Percentiles rank a stretch among this genome's conserved stretches.
phyloP scores from a whole-genome alignment of 139 green algal genomes.

The Chloropicon primus region DNA sequence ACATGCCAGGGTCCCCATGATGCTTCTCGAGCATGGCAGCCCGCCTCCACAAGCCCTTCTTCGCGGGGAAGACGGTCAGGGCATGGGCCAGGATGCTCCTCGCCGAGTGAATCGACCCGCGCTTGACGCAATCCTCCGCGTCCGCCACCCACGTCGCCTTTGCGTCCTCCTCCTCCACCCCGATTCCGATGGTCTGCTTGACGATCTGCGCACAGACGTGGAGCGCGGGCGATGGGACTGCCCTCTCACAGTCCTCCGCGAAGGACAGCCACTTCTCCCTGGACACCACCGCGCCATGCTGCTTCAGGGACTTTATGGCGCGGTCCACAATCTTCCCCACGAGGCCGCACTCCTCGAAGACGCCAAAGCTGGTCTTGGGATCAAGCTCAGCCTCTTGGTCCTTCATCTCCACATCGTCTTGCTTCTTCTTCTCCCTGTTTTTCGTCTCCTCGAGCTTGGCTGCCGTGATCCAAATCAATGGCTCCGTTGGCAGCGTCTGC shows the following conservation, averaged over 20 bases:
- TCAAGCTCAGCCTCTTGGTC: neutral
- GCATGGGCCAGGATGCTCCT: constrained; percentile 67
- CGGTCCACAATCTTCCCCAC: constrained; percentile 56
- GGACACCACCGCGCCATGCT: constrained; percentile 77
- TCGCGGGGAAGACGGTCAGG: constrained; percentile 48
- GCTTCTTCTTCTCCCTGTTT: constrained; percentile 22
- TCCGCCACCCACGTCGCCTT: constrained; percentile 84
- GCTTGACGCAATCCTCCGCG: constrained; percentile 54
- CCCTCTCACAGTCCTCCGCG: constrained; percentile 62
- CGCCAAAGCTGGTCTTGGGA: neutral
- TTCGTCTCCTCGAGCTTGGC: constrained; percentile 92
- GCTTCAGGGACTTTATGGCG: constrained; percentile 48
- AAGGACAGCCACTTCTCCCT: constrained; percentile 75
- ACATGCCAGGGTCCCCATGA: constrained; percentile 44
- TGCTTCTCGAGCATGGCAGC: constrained; percentile 84
- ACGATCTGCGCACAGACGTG: constrained; percentile 48
- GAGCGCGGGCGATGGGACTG: constrained; percentile 28
- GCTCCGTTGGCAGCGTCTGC: constrained; percentile 80
- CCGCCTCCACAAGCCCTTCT: constrained; percentile 69
- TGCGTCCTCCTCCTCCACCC: constrained; percentile 80
- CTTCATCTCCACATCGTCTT: neutral
- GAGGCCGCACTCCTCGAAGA: constrained; percentile 3
- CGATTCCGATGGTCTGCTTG: constrained; percentile 43
- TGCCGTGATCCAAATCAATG: constrained; percentile 82
- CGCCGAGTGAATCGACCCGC: constrained; percentile 69